These are phyloP conservation scores for Trichosporon faecale DNA, from an alignment of 1,284 basidiomycete species.

Conservation along the genomic window DNA sequence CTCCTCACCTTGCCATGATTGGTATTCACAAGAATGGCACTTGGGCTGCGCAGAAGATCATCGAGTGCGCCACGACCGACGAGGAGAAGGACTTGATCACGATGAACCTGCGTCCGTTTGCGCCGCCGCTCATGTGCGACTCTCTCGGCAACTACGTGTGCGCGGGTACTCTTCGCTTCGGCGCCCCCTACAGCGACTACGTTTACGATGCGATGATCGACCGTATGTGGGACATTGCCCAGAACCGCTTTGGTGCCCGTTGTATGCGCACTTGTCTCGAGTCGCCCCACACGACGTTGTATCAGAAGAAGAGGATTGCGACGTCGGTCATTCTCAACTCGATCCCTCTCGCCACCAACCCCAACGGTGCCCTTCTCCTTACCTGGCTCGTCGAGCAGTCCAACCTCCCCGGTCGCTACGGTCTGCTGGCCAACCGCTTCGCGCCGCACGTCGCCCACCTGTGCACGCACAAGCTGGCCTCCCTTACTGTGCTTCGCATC, in stretches of 20 bases:
- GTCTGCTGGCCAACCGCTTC: constrained; percentile 87
- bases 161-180: constrained; percentile 82
- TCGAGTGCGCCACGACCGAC: constrained; percentile 85
- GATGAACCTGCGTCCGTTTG: constrained; percentile 81
- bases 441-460: constrained; percentile 92
- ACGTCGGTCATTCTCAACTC: constrained; percentile 94
- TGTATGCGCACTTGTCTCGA: constrained; percentile 97
- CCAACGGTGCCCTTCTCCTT: constrained; percentile 89
- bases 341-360: constrained; percentile 94
- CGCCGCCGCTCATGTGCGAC: constrained; percentile 89
- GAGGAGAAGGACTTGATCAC: constrained; percentile 84
- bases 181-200: constrained; percentile 83
- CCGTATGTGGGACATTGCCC: constrained; percentile 95
- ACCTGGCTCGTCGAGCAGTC: constrained; percentile 97
- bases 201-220: constrained; percentile 98
- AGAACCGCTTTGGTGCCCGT: constrained; percentile 87
- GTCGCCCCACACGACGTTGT: constrained; percentile 74
- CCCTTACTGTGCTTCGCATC: constrained; percentile 85
- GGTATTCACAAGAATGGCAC: constrained; percentile 99
- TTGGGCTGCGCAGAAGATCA: constrained; percentile 99
- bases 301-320: constrained; percentile 90
- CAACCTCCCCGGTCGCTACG: constrained; percentile 85
- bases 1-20: constrained; percentile 92
- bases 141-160: constrained; percentile 97
- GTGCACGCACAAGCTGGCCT: constrained; percentile 96